Conservation (phyloP, 208 protist genomes). For the Perkinsela sp. region DNA sequence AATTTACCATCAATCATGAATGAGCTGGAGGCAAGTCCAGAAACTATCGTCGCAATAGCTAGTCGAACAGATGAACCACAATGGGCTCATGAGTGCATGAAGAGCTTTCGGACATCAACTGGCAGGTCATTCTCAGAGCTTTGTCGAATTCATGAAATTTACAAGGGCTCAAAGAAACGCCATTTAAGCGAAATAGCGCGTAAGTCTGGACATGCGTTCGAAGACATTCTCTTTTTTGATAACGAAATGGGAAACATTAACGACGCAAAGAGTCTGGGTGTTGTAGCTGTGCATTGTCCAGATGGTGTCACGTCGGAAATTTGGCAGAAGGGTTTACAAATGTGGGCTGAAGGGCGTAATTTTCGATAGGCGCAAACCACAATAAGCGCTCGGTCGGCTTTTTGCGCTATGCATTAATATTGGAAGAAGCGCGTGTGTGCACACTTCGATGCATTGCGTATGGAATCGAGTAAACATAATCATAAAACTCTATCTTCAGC, state of each 20-base stretch:
- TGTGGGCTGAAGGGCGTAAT: too few relatives aligned
- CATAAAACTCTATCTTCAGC: too few relatives aligned
- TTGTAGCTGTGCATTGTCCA: conserved; percentile 33
- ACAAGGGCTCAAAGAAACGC: conserved; percentile 7
- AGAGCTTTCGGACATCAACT: conserved; percentile 19
- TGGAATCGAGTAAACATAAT: too few relatives aligned
- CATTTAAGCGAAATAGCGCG: conserved; percentile 12
- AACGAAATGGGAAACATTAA: conserved; percentile 48
- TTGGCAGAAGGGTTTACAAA: conserved; percentile 24
- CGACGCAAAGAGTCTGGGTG: conserved; percentile 28
- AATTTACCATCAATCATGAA: conserved; percentile 32
- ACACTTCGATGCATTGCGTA: too few relatives aligned
- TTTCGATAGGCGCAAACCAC: too few relatives aligned
- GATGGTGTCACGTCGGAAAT: conserved; percentile 26
- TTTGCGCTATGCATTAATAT: too few relatives aligned
- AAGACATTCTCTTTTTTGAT: conserved; percentile 63
- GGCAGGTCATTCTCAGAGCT: conserved; percentile 14
- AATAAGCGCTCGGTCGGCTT: too few relatives aligned
- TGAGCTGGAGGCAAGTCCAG: conserved; percentile 12
- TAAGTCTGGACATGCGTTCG: conserved; percentile 13
- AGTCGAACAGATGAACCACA: conserved; percentile 49
- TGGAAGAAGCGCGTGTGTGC: too few relatives aligned
- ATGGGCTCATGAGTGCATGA: conserved; percentile 41
- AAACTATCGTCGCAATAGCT: conserved; percentile 33
- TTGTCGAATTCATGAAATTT: conserved; percentile 11